Evolutionary conservation across 495 filamentous ascomycete species (phyloP).

Genomic region (Tuber indicum): DNA sequence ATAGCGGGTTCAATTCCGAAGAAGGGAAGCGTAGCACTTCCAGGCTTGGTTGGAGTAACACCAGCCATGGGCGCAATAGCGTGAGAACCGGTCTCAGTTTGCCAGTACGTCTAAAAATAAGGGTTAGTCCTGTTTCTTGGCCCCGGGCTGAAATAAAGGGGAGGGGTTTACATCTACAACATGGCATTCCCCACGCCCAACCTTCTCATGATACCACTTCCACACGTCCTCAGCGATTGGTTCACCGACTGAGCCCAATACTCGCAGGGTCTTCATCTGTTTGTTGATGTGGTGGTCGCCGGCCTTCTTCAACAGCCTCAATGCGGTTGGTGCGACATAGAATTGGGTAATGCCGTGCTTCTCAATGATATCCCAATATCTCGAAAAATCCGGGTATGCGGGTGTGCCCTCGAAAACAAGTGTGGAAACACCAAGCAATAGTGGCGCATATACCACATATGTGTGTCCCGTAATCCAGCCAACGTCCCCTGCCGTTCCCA

Average conservation of each 20-base stretch:
- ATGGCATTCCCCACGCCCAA: constrained; percentile 89
- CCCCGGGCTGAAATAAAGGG: constrained; percentile 12
- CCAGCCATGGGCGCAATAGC: constrained; percentile 74
- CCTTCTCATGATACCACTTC: constrained; percentile 98
- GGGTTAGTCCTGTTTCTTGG: not conserved
- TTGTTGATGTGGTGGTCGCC: constrained; percentile 85
- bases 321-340: constrained; percentile 93
- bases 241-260: constrained; percentile 95
- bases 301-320: constrained; percentile 88
- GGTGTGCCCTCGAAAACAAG: constrained; percentile 99
- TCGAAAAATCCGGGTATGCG: constrained; percentile 93
- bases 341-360: constrained; percentile 95
- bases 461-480: constrained; percentile 99
- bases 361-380: constrained; percentile 97
- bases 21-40: constrained; percentile 75
- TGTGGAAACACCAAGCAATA: constrained; percentile 85
- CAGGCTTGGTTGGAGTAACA: constrained; percentile 71
- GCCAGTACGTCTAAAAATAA: constrained; percentile 84
- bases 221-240: constrained; percentile 97
- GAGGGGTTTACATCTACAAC: constrained; percentile 75
- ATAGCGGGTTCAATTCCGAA: constrained; percentile 98
- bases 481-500: constrained; percentile 97
- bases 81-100: constrained; percentile 97
- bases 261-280: constrained; percentile 79
- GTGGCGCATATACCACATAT: constrained; percentile 94